Evolutionary conservation across 805 yeast genomes (phyloP), one percentile per base, ranked within the genome.

Genomic region (Candida krabiensis): DNA sequence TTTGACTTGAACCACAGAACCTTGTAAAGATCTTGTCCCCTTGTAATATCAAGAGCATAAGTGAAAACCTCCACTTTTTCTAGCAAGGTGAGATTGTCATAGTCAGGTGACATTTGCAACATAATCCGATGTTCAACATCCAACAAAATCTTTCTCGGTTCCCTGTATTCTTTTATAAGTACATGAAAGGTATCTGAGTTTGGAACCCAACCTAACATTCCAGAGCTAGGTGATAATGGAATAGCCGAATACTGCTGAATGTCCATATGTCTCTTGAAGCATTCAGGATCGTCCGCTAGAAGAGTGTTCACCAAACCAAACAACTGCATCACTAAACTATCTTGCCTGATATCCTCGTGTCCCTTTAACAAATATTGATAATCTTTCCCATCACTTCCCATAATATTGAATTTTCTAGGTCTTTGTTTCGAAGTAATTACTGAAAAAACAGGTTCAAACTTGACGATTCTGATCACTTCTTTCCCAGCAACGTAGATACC

Each of bases 31-130:
- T 93, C 99, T 62, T 93, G 97, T 1, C 99, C 98, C 52, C 95
- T 73, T 0, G 99, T 91, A 57, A 89, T 90, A 58, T 91, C 96
- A 51, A 93, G 67, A 0, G 99, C 96, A 55, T 91, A 89, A 0
- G 96, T 87, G 68, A 93, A 95, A 5, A 93, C 97, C 62, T 93
- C 99, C 29, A 95, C 91, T 62, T 93, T 91, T 54, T 95, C 95
- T 44, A 93, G 66, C 19, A 90, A 69, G 0, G 97, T 89, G 59
- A 93, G 69, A 44, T 80, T 84, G 49, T 93, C 99, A 63, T 86
- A 93, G 58, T 90, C 90, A 2, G 97, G 97, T 0, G 98, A 96
- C 98, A 91, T 91, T 60, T 91, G 98, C 26, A 88, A 65, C 96
- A 91, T 90, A 39, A 91, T 86, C 47, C 97, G 75, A 59, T 91